Evolutionary conservation across 2,329 filamentous ascomycete genomes (phyloP), one percentile per base, ranked within the genome.

Genomic region (Cadophora luteo-olivacea): DNA sequence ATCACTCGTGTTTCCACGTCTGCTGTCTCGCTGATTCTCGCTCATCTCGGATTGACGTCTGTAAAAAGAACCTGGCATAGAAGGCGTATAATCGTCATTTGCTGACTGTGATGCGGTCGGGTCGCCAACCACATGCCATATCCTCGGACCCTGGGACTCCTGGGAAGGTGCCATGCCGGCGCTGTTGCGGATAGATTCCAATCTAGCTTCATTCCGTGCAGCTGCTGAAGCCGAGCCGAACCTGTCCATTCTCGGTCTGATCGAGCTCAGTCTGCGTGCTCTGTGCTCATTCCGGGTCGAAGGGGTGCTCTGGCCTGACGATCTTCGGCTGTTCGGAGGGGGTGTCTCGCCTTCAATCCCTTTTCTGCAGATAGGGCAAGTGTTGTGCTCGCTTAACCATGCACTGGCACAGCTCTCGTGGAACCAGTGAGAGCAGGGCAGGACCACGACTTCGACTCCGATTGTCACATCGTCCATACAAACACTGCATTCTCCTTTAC

Each of bases 401-500:
- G 92, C 84, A 29, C 89, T 85, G 41, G 96, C 92, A 75, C 95
- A 98, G 32, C 87, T 83, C 68, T 90, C 90, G 76, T 97, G 95
- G 78, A 97, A 98, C 93, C 93, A 97, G 77, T 99, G 96, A 68
- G 89, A 91, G 81, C 96, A 99, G 0, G 94, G 94, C 62, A 99
- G 81, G 57, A 90, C 86, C 0, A 92, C 87, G 5, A 95, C 92
- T 77, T 92, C 89, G 36, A 92, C 89, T 12, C 89, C 91, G 45
- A 92, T 77, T 32, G 87, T 85, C 70, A 97, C 90, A 33, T 92
- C 87, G 66, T 97, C 94, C 83, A 98, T 97, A 80, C 96, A 99
- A 68, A 99, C 97, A 45, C 92, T 94, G 79, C 96, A 99, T 77
- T 97, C 94, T 52, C 89, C 91, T 68, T 91, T 92, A 5, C 82